A percentile compares a stretch with the other conserved stretches of the same genome.
phyloP scores from a whole-genome alignment of 2,329 filamentous ascomycete species.

The Alternaria gansuensis region DNA sequence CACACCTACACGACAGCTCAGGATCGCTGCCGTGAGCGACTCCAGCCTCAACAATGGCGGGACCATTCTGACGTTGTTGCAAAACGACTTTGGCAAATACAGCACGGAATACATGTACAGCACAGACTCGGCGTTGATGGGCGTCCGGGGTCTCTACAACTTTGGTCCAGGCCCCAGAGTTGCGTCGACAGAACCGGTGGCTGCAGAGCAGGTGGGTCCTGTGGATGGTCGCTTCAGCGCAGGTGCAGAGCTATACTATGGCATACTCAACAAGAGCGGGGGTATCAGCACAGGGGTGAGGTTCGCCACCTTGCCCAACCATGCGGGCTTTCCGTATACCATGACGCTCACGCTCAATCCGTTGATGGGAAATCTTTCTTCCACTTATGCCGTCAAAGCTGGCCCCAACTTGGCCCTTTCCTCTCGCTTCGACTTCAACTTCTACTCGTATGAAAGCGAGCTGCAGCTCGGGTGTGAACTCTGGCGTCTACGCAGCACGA shows the following conservation, averaged over 20 bases:
- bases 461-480: conserved; percentile 91
- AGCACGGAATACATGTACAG: conserved; percentile 90
- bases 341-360: conserved; percentile 94
- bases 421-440: conserved; percentile 94
- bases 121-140: conserved; percentile 88
- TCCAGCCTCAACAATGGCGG: conserved; percentile 76
- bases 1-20: conserved; percentile 78
- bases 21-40: conserved; percentile 80
- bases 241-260: conserved; percentile 94
- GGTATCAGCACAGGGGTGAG: conserved; percentile 88
- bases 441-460: conserved; percentile 97
- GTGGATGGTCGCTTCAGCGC: conserved; percentile 86
- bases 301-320: conserved; percentile 84
- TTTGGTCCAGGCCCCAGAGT: conserved; percentile 76
- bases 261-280: conserved; percentile 90
- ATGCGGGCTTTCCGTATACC: conserved; percentile 87
- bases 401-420: conserved; percentile 84
- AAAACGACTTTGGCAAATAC: conserved; percentile 87
- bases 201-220: conserved; percentile 56
- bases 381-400: conserved; percentile 90
- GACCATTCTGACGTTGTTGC: conserved; percentile 74
- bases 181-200: conserved; percentile 35
- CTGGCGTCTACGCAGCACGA: conserved; percentile 71
- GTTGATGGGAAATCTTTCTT: conserved; percentile 90
- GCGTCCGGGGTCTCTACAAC: conserved; percentile 90